Evolutionary conservation across 1,284 basidiomycete genomes (phyloP), one percentile per base, ranked within the genome.

Genomic region (Ustilago crameri): DNA sequence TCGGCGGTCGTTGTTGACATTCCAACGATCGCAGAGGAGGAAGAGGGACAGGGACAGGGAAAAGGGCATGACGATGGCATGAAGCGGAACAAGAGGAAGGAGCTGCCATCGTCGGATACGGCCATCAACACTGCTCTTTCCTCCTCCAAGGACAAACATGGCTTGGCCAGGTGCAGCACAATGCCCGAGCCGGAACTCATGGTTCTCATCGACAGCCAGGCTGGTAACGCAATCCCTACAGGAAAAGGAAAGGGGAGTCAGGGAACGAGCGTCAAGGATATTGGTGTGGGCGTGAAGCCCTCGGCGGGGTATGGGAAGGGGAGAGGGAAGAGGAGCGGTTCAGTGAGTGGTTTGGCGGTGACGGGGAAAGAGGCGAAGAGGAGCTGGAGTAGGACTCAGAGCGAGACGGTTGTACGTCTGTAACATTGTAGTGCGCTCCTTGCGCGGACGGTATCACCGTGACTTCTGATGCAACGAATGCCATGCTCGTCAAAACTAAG

Each of bases 41-140:
- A 63, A 17, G 37, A 50, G 35, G 41, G 42, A 24, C 63, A 57
- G 62, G 62, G 62, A 65, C 63, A 57, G 62, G 62, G 62, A 65
- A 70, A 70, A 70, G 61, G 18, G n/a, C 41, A 27, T 70, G 67
- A 70, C 67, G 67, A 46, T 64, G 67, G 54, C 61, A 50, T 32
- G 20, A 12, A 32, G n/a, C 26, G 32, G 37, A 54, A 42, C 32
- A 50, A 34, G 43, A 54, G 44, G 61, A 70, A 64, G 67, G 67
- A 70, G 61, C 49, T 54, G 67, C 52, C 67, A 65, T 53, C 67
- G 67, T 70, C 67, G 26, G n/a, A 12, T 32, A 30, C 9, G n/a
- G n/a, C n/a, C n/a, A 24, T 15, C 12, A 32, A 38, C 18, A 15
- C 5, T 51, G 49, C 27, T 51, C 49, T 42, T 54, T 43, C 52